Evolutionary conservation across 768 basidiomycete genomes (phyloP), one percentile per base, ranked within the genome.

Genomic region (Tylopilus sp.): DNA sequence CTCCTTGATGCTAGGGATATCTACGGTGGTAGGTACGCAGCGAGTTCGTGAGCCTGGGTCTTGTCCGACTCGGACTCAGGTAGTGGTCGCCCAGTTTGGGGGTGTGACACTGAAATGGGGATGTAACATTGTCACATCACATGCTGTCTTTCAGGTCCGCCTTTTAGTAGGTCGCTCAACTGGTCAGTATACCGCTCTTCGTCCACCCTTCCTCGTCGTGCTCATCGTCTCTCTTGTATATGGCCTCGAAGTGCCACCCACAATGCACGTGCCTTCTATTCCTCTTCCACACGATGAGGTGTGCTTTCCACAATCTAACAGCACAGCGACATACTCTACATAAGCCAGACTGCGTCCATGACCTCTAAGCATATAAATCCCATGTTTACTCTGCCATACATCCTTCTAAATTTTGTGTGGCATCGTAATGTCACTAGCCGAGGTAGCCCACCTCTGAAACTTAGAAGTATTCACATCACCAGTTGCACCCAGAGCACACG

Each of bases 361-460:
- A 97, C 57, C 69, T 97, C 50, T 98, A 98, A 73, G 61, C 80
- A 5, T 98, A 95, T 82, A 95, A 91, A 77, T 78, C 94, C 62
- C 69, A 89, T 79, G n/a, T 40, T 25, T 4, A 3, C 0, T n/a
- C n/a, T n/a, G n/a, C n/a, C n/a, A n/a, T n/a, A n/a, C n/a, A n/a
- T n/a, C n/a, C n/a, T n/a, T n/a, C n/a, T n/a, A n/a, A n/a, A n/a
- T n/a, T n/a, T n/a, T n/a, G n/a, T n/a, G n/a, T n/a, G n/a, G n/a
- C 33, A 13, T 23, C 17, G 44, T 3, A 8, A 36, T 30, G 18
- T 13, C 28, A 20, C 21, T 98, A 94, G 82, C 87, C 56, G 85
- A 90, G 71, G 90, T 97, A 69, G 93, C 93, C 48, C 91, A 93
- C 69, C 83, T 92, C 61, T 91, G 90, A 50, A 75, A 70, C 51